phyloP scores from a whole-genome alignment of 768 basidiomycete species.

The Suillus cothurnatus region DNA sequence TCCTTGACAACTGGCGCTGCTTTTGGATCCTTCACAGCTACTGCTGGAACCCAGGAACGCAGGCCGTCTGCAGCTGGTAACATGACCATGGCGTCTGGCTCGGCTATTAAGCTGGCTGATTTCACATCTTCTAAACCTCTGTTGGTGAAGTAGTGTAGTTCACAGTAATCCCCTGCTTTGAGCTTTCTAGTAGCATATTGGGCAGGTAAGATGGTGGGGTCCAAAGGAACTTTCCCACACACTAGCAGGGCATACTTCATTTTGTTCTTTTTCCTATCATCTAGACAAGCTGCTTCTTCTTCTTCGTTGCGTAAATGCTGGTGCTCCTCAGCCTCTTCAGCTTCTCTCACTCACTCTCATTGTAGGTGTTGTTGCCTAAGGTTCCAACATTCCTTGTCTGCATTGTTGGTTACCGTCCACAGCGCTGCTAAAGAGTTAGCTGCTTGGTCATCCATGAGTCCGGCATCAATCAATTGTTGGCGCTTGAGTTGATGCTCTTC shows the following conservation, averaged over 20 bases:
- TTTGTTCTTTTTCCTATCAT: neutral
- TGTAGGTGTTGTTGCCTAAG: too few species aligned
- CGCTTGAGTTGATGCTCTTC: too few species aligned
- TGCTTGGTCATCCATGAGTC: too few species aligned
- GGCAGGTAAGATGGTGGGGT: neutral
- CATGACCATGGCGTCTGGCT: slow-evolving; percentile 9
- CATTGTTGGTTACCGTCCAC: too few species aligned
- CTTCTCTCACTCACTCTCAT: too few species aligned
- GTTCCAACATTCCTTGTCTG: too few species aligned
- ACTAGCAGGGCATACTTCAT: neutral
- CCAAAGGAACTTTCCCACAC: neutral
- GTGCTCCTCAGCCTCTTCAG: too few species aligned
- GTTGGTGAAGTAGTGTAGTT: slow-evolving; percentile 15
- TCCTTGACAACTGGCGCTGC: neutral
- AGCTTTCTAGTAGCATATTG: neutral
- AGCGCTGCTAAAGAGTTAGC: too few species aligned
- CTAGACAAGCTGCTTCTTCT: too few species aligned
- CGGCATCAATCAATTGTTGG: too few species aligned
- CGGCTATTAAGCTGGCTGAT: neutral
- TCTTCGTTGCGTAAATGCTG: too few species aligned
- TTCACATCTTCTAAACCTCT: slow-evolving; percentile 10
- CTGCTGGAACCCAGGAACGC: slow-evolving; percentile 3
- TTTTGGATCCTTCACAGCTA: slow-evolving; percentile 7
- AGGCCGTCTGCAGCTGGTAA: neutral
- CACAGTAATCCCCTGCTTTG: too few species aligned